Base-by-base conservation (phyloP, 768 basidiomycete species). In the Boletus speciosus region DNA sequence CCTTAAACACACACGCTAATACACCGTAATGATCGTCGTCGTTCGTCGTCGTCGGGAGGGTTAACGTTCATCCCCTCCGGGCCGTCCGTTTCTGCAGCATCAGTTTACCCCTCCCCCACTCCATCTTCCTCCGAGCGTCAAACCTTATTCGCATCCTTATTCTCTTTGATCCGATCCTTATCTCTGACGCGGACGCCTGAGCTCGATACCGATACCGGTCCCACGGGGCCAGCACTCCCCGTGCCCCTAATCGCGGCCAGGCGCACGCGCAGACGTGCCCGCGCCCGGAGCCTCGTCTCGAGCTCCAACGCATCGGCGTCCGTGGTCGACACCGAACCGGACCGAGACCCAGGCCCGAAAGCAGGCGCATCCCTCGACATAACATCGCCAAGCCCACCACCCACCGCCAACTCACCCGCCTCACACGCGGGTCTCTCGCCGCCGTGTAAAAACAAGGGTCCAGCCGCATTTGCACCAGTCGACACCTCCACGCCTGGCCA, bases 211-310 rank as follows among this genome's bases (percentile, higher is more conserved):
- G 19, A 31, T 11, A 3, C 21, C 3, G 48, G 23, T 8, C n/a
- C 36, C 21, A 35, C 8, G 27, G 12, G 12, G n/a, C n/a, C 32
- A 23, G 5, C 42, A 12, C 16, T 14, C 19, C 46, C 29, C 39
- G 45, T 47, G 29, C 67, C 67, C 63, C 74, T 79, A 54, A 74
- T 78, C 21, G 76, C 76, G 21, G 76, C 76, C 25, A 83, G 73
- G 34, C 78, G 76, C 25, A 74, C 73, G 25, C 73, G 77, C 58
- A 83, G 59, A 54, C 73, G 78, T 38, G 79, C 78, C 60, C 77
- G 78, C 47, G 66, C 68, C 48, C 81, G 78, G 58, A 83, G 69
- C 51, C 68, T 71, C 45, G 71, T 72, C 60, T 84, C 81, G 49
- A 71, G 67, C 57, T 42, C 58, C 27, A 10, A 21, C 11, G 8